phyloP scores from a whole-genome alignment of 768 basidiomycete genomes.

The Termitomyces sp. region DNA sequence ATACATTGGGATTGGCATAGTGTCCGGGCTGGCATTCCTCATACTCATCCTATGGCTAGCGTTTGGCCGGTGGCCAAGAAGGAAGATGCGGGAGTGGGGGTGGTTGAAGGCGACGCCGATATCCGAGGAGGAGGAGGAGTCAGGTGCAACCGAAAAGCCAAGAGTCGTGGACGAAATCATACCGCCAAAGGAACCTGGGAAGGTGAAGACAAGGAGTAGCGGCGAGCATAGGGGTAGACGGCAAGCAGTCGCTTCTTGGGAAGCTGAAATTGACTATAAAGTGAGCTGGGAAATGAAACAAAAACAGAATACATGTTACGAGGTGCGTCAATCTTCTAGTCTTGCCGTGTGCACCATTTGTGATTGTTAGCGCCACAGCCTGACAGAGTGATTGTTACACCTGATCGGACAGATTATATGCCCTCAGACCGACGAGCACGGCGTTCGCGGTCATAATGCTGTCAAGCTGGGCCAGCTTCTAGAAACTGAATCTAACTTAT shows the following conservation, averaged over 20 bases:
- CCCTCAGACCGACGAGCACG: constrained; percentile 1
- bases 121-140: constrained; percentile 6
- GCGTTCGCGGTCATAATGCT: neutral
- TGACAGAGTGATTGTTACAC: neutral
- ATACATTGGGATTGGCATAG: constrained; percentile 42
- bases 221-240: constrained; percentile 5
- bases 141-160: constrained; percentile 2
- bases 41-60: constrained; percentile 31
- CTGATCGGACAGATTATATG: constrained; percentile 7
- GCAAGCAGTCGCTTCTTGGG: constrained; percentile 12
- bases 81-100: constrained; percentile 12
- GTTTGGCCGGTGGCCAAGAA: constrained; percentile 29
- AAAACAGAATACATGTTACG: constrained; percentile 2
- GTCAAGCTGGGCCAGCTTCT: neutral
- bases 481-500: neutral
- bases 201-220: neutral
- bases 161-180: constrained; percentile 12
- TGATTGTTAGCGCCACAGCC: constrained; percentile 14
- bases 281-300: constrained; percentile 13
- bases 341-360: neutral
- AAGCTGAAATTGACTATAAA: constrained; percentile 8
- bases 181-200: constrained; percentile 11
- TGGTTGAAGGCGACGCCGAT: constrained; percentile 7
- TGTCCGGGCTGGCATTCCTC: constrained; percentile 28
- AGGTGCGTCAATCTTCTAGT: constrained; percentile 6